Base-by-base conservation (phyloP, 495 filamentous ascomycete species). In the Neurospora tetraspora region DNA sequence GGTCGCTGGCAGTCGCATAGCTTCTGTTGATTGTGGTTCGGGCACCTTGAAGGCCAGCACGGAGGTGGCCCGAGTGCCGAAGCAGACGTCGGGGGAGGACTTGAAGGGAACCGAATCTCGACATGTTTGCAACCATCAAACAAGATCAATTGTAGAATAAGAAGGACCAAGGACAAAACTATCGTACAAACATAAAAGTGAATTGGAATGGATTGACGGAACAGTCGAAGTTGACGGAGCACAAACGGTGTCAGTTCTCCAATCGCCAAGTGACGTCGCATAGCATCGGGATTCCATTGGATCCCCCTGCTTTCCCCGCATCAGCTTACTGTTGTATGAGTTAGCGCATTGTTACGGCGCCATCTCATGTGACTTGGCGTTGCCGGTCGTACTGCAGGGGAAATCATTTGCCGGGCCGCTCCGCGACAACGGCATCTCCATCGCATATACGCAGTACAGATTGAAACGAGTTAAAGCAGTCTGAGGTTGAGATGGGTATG, bases 1-100 rank as follows among this genome's bases (percentile, higher is more conserved):
- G 23, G 81, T 76, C 20, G 81, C 82, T 72, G 83, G 23, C 23
- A 9, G 53, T 83, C 70, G 83, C 83, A 59, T 81, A 83, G 20
- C 79, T 71, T 40, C 82, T 78, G 5, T 37, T 38, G 65, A 18
- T 65, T 31, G 65, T 45, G 69, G n/a, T 73, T 61, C 42, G 45
- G 70, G 39, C n/a, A 31, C 40, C 40, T 37, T 71, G 71, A 69
- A 34, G 68, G 39, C 40, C 16, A 71, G 37, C 71, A 34, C 53
- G 53, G 14, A 34, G 27, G 53, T 65, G 27, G 53, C 34, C 53
- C 53, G 53, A 65, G 53, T 27, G 16, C 53, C 53, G 53, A 34
- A 65, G 53, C 53, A 65, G 53, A 7, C 34, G 53, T 65, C 53
- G 69, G 68, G 23, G 76, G 39, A 36, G 72, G 76, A n/a, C 74